Percentiles rank a stretch among this genome's conserved stretches.
phyloP scores from a whole-genome alignment of 768 basidiomycete genomes.

The Podaxis mareebaensis region DNA sequence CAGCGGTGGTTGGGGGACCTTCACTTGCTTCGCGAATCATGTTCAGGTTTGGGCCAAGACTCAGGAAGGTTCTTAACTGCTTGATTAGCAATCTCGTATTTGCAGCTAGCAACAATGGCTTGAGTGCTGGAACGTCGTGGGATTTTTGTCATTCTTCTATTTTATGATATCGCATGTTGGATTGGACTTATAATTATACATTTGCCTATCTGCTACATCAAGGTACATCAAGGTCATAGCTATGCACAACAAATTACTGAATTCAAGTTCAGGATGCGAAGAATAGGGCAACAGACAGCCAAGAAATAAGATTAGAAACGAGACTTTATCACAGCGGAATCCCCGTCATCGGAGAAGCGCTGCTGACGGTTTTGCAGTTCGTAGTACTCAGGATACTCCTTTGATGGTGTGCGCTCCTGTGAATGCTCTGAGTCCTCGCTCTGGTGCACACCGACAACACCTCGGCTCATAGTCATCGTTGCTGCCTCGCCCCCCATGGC shows the following conservation, averaged over 20 bases:
- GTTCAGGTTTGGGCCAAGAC: conserved; percentile 61
- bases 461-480: conserved; percentile 34
- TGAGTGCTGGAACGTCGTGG: no score
- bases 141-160: no score
- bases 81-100: neutral
- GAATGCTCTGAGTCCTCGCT: conserved; percentile 6
- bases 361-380: conserved; percentile 16
- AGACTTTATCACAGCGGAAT: conserved; percentile 11
- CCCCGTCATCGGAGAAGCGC: conserved; percentile 10
- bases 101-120: neutral
- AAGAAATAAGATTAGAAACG: conserved; percentile 4
- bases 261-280: neutral
- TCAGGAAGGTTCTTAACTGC: conserved; percentile 10
- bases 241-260: conserved; percentile 1
- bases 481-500: conserved; percentile 52
- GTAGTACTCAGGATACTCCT: conserved; percentile 20
- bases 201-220: conserved; percentile 1
- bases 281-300: neutral
- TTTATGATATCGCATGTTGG: neutral
- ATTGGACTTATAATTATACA: conserved; percentile 9
- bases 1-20: conserved; percentile 62
- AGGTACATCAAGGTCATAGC: neutral
- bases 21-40: conserved; percentile 55
- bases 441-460: conserved; percentile 21
- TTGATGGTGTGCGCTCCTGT: conserved; percentile 10